Evolutionary conservation across 2,329 filamentous ascomycete genomes (phyloP), one percentile per base, ranked within the genome.

Genomic region (Cladosporium sp.): DNA sequence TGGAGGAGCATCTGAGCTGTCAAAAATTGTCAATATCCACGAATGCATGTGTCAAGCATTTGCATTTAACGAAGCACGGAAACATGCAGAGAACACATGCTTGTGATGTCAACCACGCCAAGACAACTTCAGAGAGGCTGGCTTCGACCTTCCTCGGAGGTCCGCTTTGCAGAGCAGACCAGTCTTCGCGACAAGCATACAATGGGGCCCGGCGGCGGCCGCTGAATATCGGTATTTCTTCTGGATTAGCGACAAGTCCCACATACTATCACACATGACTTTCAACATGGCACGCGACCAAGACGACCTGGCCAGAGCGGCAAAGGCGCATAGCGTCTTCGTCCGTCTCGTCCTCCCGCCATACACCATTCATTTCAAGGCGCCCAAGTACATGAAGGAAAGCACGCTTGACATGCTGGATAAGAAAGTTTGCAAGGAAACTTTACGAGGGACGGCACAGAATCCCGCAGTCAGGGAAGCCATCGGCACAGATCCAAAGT

Each of bases 331-430:
- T 62, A 73, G 74, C 35, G 75, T 76, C 35, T 72, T 75, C 58
- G 65, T 80, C 42, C 73, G 76, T 56, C 73, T 80, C 19, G 75
- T 74, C 17, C 70, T 79, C 32, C 73, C 73, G 17, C 73, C 77
- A n/a, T 79, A 78, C 64, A 74, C 73, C 3, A 81, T 82, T 58
- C 83, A 86, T 67, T 86, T 85, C 74, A 80, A 82, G 66, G 80
- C 78, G 54, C 77, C 80, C 6, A 80, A 78, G 24, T 83, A 86
- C 70, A 80, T 86, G 65, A 80, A 82, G 61, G 80, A 83, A 58
- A 78, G 79, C 59, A 80, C 79, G 19, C 72, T 86, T 66, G 81
- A 83, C 58, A 78, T 83, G 73, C 74, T 86, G 52, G 79, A 82
- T 57, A 68, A 69, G 10, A 69, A 70, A 52, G 78, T 82, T 32